These are phyloP conservation scores for Pythium utonaiense DNA, from an alignment of 352 stramenopile genomes.

Conservation along the genomic window DNA sequence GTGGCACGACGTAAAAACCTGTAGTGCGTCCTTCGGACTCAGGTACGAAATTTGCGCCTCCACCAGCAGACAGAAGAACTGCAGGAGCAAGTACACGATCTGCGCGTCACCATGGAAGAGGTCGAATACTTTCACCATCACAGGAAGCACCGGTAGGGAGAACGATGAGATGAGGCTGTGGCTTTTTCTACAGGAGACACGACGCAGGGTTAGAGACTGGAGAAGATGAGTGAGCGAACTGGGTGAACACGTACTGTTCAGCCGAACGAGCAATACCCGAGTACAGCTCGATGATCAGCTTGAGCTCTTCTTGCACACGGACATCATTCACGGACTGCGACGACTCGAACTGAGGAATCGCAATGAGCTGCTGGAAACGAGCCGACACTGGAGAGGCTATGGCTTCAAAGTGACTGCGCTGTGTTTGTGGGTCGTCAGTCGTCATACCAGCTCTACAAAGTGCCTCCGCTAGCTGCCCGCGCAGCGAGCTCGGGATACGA, in stretches of 20 bases:
- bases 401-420: conserved; percentile 48
- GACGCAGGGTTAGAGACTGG: not conserved
- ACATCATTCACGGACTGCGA: conserved; percentile 64
- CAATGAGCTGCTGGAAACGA: conserved; percentile 52
- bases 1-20: conserved; percentile 70
- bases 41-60: conserved; percentile 82
- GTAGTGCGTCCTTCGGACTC: conserved; percentile 54
- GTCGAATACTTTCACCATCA: conserved; percentile 75
- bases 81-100: conserved; percentile 68
- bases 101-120: conserved; percentile 70
- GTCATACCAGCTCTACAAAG: conserved; percentile 74
- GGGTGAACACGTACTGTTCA: conserved; percentile 41
- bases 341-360: conserved; percentile 50
- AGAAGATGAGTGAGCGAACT: not conserved
- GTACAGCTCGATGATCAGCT: conserved; percentile 77
- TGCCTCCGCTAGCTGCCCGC: conserved; percentile 64
- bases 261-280: conserved; percentile 67
- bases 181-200: conserved; percentile 32
- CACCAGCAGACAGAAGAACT: conserved; percentile 78
- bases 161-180: conserved; percentile 61
- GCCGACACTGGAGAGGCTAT: conserved; percentile 45
- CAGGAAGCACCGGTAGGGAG: conserved; percentile 60
- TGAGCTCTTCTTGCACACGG: conserved; percentile 66
- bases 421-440: conserved; percentile 39
- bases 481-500: conserved; percentile 49